Evolutionary conservation across 2,329 filamentous ascomycete species (phyloP).

Genomic region (Beauveria sp.): DNA sequence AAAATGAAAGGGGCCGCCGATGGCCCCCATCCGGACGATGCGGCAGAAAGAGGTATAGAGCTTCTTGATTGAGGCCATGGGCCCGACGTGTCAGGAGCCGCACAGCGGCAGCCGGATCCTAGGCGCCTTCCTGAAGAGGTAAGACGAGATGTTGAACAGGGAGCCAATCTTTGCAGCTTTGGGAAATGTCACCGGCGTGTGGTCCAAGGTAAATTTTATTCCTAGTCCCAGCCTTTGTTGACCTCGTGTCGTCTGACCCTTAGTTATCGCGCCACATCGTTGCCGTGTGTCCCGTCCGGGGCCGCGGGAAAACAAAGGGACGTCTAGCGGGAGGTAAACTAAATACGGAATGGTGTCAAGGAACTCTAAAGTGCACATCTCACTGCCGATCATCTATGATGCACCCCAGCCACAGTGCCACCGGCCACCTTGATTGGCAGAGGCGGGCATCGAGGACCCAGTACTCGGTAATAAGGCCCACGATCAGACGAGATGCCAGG

Average conservation of each 20-base stretch:
- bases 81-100: not conserved
- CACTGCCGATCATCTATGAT: constrained; percentile 2
- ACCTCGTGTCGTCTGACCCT: not conserved
- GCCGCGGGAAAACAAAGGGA: not conserved
- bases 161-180: constrained; percentile 6
- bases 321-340: not conserved
- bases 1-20: not conserved
- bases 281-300: not conserved
- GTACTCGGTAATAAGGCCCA: not conserved
- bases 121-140: constrained; percentile 1
- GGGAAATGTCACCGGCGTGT: not conserved
- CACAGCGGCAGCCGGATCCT: not conserved
- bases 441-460: not conserved
- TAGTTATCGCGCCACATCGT: not conserved
- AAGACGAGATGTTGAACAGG: not conserved
- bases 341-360: not conserved
- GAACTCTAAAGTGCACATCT: not conserved
- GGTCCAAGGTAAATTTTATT: not conserved
- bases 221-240: not conserved
- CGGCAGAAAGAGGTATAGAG: not conserved
- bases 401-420: not conserved
- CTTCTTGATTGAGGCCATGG: not conserved
- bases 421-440: not conserved
- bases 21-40: not conserved
- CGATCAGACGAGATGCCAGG: constrained; percentile 6